Evolutionary conservation across 768 basidiomycete genomes (phyloP), one percentile per base, ranked within the genome.

Genomic region (Piloderma croceum): DNA sequence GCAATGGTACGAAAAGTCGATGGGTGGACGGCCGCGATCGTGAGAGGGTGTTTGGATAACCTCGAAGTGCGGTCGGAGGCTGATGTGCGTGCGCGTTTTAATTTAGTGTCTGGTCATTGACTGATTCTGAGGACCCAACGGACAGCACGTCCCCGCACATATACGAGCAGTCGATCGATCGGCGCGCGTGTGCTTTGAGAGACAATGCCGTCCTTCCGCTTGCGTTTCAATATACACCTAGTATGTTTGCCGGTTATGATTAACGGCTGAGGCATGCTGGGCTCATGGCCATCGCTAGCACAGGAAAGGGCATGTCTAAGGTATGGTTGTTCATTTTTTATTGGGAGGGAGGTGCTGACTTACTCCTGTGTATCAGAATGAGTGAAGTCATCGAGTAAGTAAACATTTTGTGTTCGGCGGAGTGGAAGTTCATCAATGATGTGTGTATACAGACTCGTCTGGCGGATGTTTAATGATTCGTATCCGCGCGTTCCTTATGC

Each of bases 241-340:
- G 79, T 0, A 88, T 93, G 81, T 68, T 92, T 41, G 75, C 73
- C 0, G 80, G 76, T 40, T 82, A 81, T 44, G 86, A 91, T 59
- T 94, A 90, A 91, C 71, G 86, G 39, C 73, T 79, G 20, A 70
- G 90, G 21, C 89, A 93, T 51, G 89, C 88, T 0, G 90, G 85
- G 9, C 63, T 93, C 18, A 87, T 90, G 77, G 87, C 88, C 0
- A 83, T 94, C 42, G 87, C 87, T 1, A 76, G 83, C 0, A 82
- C 91, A 36, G 88, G 79, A 0, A 90, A 92, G 60, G 90, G 90
- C 2, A 88, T 85, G 0, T 78, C 74, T 24, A 82, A 80, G 66
- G 79, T 81, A 33, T 18, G 58, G 48, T n/a, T n/a, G n/a, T n/a
- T n/a, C n/a, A n/a, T n/a, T n/a, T n/a, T n/a, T n/a, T n/a, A n/a